Percentiles rank a stretch among this genome's conserved stretches.
These are phyloP conservation scores for Chlorophyllum brunneum DNA, from an alignment of 768 basidiomycete genomes.

Conservation along the genomic window DNA sequence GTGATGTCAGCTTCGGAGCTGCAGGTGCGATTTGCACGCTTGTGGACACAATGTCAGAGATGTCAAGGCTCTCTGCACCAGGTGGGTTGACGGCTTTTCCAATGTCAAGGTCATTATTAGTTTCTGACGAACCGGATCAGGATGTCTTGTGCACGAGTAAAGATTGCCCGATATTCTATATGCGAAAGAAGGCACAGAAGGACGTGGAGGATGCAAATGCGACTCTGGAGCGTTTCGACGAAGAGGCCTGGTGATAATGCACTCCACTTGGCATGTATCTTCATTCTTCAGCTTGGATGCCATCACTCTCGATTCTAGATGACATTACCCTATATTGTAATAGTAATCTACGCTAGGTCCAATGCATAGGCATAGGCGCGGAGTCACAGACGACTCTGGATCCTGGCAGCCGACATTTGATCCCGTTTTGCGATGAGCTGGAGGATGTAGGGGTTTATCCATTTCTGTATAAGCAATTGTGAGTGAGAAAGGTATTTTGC, in stretches of 20 bases:
- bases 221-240: constrained; percentile 81
- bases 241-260: constrained; percentile 57
- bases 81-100: constrained; percentile 28
- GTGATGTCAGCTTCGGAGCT: constrained; percentile 66
- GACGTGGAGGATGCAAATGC: constrained; percentile 86
- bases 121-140: constrained; percentile 31
- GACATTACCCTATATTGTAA: not conserved
- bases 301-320: not conserved
- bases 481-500: constrained; percentile 38
- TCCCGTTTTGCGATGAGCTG: constrained; percentile 26
- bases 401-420: constrained; percentile 1
- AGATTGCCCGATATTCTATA: constrained; percentile 99
- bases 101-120: not conserved
- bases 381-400: constrained; percentile 3
- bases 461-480: constrained; percentile 32
- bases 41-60: constrained; percentile 99
- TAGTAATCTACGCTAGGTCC: not conserved
- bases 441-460: constrained; percentile 41
- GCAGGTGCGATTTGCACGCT: constrained; percentile 87
- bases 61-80: constrained; percentile 99
- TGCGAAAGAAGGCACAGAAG: constrained; percentile 97
- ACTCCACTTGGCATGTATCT: not conserved
- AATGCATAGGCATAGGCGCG: not conserved
- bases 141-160: constrained; percentile 96
- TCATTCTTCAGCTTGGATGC: not conserved